A percentile compares a stretch with the other conserved stretches of the same genome.
phyloP scores from a whole-genome alignment of 2,329 filamentous ascomycete species.

The Thielaviopsis ethacetica region DNA sequence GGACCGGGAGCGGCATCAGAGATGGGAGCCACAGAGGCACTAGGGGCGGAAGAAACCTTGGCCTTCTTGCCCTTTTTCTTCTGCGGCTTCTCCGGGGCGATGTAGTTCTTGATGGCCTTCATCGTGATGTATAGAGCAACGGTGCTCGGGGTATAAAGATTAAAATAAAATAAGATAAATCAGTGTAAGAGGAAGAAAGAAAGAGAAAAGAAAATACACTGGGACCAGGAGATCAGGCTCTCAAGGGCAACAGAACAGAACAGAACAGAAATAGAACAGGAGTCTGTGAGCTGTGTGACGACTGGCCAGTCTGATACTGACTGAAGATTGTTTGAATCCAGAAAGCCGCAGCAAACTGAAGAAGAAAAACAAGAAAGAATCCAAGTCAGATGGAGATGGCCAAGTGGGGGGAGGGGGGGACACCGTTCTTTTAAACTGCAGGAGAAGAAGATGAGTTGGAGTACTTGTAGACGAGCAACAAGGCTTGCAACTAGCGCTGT shows the following conservation, averaged over 20 bases:
- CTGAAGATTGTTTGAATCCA: neutral
- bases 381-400: neutral
- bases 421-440: too few species aligned
- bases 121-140: neutral
- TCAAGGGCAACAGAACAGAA: neutral
- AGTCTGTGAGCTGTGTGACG: neutral
- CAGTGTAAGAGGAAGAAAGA: neutral
- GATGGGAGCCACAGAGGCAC: neutral
- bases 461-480: too few species aligned
- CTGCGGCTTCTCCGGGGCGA: constrained; percentile 4
- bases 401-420: too few species aligned
- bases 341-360: neutral
- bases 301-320: neutral
- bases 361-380: neutral
- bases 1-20: neutral
- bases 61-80: constrained; percentile 3
- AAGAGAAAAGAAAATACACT: neutral
- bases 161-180: neutral
- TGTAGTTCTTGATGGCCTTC: constrained; percentile 8
- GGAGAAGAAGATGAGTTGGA: too few species aligned
- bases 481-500: too few species aligned
- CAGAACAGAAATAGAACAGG: neutral
- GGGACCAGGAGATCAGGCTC: neutral
- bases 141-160: neutral
- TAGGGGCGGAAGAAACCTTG: neutral